phyloP scores from a whole-genome alignment of 768 basidiomycete genomes.

The Termitomyces sp. region DNA sequence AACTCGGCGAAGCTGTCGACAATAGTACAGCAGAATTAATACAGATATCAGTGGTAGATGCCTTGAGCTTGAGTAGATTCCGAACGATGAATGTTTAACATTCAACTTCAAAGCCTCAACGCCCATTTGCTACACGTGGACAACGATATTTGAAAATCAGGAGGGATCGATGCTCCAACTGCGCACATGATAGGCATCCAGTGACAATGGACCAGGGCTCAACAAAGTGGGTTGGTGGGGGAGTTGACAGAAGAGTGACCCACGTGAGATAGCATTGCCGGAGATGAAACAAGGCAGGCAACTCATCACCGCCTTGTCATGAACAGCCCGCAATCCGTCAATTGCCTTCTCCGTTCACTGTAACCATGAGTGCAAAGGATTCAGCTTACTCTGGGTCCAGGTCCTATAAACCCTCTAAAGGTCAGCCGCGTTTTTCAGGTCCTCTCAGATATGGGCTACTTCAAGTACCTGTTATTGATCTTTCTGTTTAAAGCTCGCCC shows the following conservation, averaged over 20 bases:
- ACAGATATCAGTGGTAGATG: background rate
- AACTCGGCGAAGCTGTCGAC: background rate
- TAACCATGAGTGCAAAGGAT: constrained; percentile 13
- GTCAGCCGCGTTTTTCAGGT: constrained; percentile 2
- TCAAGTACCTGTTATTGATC: constrained; percentile 9
- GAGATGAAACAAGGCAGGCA: constrained; percentile 13
- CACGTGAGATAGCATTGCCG: constrained; percentile 7
- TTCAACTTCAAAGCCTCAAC: background rate
- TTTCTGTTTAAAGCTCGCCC: constrained; percentile 6
- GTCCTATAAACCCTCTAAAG: constrained; percentile 8
- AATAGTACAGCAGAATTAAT: background rate
- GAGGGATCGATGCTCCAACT: background rate
- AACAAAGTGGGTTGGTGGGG: background rate
- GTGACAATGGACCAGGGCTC: background rate
- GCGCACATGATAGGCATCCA: background rate
- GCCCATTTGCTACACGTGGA: background rate
- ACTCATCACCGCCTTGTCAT: constrained; percentile 4
- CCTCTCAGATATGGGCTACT: background rate
- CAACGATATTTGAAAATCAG: background rate
- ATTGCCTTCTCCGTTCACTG: background rate
- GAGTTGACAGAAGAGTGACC: background rate
- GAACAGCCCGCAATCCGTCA: constrained; percentile 5
- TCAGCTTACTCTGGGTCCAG: constrained; percentile 9
- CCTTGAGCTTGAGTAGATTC: background rate
- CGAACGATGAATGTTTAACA: background rate